phyloP scores from a whole-genome alignment of 179 eudicot species.

The Drosera spatulata region DNA sequence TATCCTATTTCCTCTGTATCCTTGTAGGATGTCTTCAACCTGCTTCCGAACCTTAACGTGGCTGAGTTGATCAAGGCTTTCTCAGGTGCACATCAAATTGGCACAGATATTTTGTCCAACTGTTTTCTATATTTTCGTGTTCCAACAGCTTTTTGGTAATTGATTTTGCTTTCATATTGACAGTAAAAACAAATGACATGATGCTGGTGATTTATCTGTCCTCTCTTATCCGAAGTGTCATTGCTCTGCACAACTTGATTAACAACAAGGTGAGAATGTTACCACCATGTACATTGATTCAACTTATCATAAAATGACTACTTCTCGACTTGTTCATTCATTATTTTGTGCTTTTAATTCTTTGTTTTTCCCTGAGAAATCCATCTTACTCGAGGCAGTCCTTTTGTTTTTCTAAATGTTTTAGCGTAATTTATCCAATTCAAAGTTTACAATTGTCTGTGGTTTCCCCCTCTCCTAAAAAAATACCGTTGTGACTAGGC shows the following conservation, averaged over 20 bases:
- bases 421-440: too few relatives aligned
- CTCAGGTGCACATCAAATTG: conserved; percentile 32
- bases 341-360: too few relatives aligned
- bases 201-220: conserved; percentile 93
- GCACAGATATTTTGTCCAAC: too few relatives aligned
- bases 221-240: conserved; percentile 86
- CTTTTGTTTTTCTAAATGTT: too few relatives aligned
- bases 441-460: too few relatives aligned
- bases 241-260: conserved; percentile 97
- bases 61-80: conserved; percentile 72
- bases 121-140: too few relatives aligned
- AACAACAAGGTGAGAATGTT: conserved; percentile 74
- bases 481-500: too few relatives aligned
- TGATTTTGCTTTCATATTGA: conserved; percentile 2
- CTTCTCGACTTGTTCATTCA: too few relatives aligned
- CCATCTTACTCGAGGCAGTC: too few relatives aligned
- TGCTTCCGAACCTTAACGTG: conserved; percentile 79
- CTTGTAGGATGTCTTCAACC: conserved; percentile 76
- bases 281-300: neutral
- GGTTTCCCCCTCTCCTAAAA: too few relatives aligned
- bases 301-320: neutral
- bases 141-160: neutral
- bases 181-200: conserved; percentile 98
- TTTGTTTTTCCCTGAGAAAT: too few relatives aligned
- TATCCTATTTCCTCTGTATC: neutral